Percentiles rank a stretch among this genome's conserved stretches.
These are phyloP conservation scores for Ceratocystiopsis sp. DNA, from an alignment of 2,329 filamentous ascomycete species.

Conservation along the genomic window DNA sequence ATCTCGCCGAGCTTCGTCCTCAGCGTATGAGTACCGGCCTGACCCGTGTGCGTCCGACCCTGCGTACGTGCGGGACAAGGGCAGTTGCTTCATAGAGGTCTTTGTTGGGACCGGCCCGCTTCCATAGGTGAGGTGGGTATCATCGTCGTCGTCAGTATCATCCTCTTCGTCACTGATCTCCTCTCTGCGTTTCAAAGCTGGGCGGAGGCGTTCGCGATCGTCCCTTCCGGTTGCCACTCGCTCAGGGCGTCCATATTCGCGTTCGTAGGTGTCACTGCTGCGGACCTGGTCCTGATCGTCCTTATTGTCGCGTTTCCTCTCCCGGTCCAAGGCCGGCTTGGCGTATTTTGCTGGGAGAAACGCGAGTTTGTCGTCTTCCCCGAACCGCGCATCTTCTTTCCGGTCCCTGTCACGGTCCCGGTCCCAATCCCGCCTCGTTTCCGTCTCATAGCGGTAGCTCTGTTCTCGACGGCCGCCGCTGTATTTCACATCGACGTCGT, in stretches of 20 bases:
- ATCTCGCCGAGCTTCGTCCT: slow-evolving; percentile 4
- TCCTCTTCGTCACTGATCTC: slow-evolving; percentile 2
- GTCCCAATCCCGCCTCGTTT: slow-evolving; percentile 15
- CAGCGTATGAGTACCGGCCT: slow-evolving; percentile 18
- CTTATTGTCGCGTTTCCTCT: slow-evolving; percentile 13
- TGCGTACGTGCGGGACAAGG: too few relatives aligned
- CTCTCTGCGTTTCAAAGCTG: too few relatives aligned
- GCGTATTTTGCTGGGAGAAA: slow-evolving; percentile 32
- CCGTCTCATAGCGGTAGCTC: slow-evolving; percentile 12
- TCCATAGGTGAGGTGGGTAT: slow-evolving; percentile 32
- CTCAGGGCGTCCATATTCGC: not conserved
- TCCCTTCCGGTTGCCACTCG: not conserved
- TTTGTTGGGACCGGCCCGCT: slow-evolving; percentile 9
- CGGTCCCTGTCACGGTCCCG: slow-evolving; percentile 7
- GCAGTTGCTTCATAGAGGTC: not conserved
- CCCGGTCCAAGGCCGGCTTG: slow-evolving; percentile 11
- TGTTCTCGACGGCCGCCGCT: slow-evolving; percentile 13
- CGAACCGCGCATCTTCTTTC: not conserved
- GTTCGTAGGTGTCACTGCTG: slow-evolving; percentile 4
- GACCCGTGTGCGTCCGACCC: too few relatives aligned
- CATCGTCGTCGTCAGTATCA: slow-evolving; percentile 2
- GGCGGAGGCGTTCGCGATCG: slow-evolving; percentile 1
- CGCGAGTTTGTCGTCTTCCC: slow-evolving; percentile 22
- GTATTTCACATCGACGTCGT: slow-evolving; percentile 15
- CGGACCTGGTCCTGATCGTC: slow-evolving; percentile 8